These are phyloP conservation scores for Ajuga chamaepitys DNA, from an alignment of 257 asterid species.

Conservation along the genomic window DNA sequence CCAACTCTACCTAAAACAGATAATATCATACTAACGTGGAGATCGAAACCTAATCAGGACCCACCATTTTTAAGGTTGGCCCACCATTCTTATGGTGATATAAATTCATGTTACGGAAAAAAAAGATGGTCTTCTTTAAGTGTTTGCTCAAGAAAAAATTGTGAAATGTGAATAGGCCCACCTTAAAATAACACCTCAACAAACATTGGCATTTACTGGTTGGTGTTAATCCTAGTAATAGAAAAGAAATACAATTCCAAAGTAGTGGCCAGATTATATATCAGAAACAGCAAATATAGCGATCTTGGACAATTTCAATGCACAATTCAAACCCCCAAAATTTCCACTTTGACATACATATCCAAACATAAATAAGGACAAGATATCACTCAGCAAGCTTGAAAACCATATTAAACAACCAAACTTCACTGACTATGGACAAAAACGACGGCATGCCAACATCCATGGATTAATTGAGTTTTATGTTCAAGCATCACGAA, in stretches of 20 bases:
- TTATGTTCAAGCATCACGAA: conserved; percentile 11
- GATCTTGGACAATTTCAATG: conserved; percentile 12
- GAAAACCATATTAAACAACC: conserved; percentile 32
- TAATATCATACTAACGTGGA: no score
- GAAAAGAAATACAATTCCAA: conserved; percentile 21
- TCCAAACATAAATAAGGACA: conserved; percentile 22
- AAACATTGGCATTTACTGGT: conserved; percentile 16
- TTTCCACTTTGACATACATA: conserved; percentile 12
- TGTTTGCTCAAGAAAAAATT: no score
- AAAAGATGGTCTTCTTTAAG: no score
- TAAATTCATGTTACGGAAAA: no score
- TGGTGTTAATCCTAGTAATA: conserved; percentile 23
- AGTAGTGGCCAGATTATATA: conserved; percentile 4
- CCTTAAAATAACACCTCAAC: conserved; percentile 16
- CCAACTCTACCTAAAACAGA: no score
- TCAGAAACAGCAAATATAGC: conserved; percentile 4
- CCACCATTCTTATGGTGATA: no score
- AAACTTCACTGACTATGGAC: conserved; percentile 28
- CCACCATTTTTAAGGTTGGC: no score
- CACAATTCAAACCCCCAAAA: conserved; percentile 22
- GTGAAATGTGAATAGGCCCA: no score
- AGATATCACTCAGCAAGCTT: conserved; percentile 32
- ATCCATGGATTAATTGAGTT: conserved; percentile 17
- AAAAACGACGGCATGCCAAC: conserved; percentile 19
- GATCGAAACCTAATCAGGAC: no score